Percentiles rank a stretch among this genome's conserved stretches.
These are phyloP conservation scores for Pseudogymnoascus sp. DNA, from an alignment of 2,329 filamentous ascomycete genomes.

Conservation along the genomic window DNA sequence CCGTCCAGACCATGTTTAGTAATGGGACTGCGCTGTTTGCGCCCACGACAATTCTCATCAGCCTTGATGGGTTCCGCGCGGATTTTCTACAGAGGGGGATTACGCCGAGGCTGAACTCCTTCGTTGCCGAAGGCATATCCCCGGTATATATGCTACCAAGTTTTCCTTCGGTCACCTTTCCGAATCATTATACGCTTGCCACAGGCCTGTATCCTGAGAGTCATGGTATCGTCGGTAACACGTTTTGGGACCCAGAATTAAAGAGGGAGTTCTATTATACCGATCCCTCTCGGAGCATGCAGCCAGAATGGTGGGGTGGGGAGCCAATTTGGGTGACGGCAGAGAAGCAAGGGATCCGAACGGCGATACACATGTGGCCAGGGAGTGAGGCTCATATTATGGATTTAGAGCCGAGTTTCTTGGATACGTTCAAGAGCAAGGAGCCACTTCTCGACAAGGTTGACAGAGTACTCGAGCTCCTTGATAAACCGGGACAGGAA, in stretches of 20 bases:
- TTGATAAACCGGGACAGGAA: conserved; percentile 74
- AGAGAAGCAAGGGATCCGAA: conserved; percentile 69
- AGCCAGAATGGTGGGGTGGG: conserved; percentile 84
- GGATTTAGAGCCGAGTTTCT: conserved; percentile 65
- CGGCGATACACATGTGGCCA: conserved; percentile 97
- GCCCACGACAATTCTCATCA: conserved; percentile 89
- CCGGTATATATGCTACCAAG: conserved; percentile 89
- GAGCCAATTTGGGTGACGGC: conserved; percentile 94
- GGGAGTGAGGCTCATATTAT: conserved; percentile 84
- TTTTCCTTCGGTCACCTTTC: conserved; percentile 94
- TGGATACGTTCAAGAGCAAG: conserved; percentile 78
- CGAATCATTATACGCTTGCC: conserved; percentile 89
- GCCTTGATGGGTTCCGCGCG: conserved; percentile 89
- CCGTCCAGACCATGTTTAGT: conserved; percentile 32
- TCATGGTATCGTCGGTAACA: conserved; percentile 89
- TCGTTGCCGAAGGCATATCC: conserved; percentile 78
- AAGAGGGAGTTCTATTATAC: conserved; percentile 84
- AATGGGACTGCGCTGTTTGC: conserved; percentile 88
- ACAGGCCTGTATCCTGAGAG: conserved; percentile 89
- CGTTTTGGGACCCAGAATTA: conserved; percentile 80
- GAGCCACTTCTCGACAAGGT: conserved; percentile 73
- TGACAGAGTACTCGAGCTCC: conserved; percentile 67
- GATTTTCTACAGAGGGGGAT: conserved; percentile 81
- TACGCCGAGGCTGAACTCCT: conserved; percentile 73
- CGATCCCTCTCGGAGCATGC: conserved; percentile 65